Conservation (phyloP, 805 yeast species). For the Wickerhamiella slavikovae region DNA sequence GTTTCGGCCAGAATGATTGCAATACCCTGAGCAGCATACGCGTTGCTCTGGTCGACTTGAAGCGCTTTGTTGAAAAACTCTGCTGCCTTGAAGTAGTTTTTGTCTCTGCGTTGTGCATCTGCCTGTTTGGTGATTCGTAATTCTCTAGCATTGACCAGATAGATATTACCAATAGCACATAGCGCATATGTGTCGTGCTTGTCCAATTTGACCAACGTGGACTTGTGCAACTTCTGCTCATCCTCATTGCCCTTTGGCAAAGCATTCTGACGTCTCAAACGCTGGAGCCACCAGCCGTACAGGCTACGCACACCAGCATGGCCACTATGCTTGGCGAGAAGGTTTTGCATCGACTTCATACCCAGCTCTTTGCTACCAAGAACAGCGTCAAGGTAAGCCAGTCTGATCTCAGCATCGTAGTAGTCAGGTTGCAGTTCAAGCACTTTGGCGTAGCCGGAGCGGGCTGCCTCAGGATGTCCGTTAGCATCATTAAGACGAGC, state of each 20-base stretch:
- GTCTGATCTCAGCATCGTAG: conserved; percentile 53
- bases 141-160: conserved; percentile 62
- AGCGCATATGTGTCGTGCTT: conserved; percentile 76
- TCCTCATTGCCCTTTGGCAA: conserved; percentile 24
- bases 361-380: conserved; percentile 24
- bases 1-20: conserved; percentile 85
- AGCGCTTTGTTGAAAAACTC: conserved; percentile 80
- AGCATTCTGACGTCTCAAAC: conserved; percentile 12
- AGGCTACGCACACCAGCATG: conserved; percentile 75
- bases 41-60: conserved; percentile 62
- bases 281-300: conserved; percentile 69
- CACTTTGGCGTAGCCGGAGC: conserved; percentile 31
- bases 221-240: conserved; percentile 67
- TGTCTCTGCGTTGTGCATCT: conserved; percentile 39
- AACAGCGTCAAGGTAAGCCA: conserved; percentile 37
- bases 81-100: conserved; percentile 72
- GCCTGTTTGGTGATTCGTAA: conserved; percentile 27
- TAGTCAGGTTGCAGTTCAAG: conserved; percentile 44
- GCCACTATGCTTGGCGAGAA: conserved; percentile 33
- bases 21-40: conserved; percentile 94
- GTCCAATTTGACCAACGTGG: conserved; percentile 60
- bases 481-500: conserved; percentile 50
- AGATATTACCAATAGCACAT: conserved; percentile 75
- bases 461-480: conserved; percentile 21
- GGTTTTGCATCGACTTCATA: conserved; percentile 27